Percentiles rank a stretch among this genome's conserved stretches.
phyloP scores from a whole-genome alignment of 441 rosid genomes.

The Metrosideros polymorpha region DNA sequence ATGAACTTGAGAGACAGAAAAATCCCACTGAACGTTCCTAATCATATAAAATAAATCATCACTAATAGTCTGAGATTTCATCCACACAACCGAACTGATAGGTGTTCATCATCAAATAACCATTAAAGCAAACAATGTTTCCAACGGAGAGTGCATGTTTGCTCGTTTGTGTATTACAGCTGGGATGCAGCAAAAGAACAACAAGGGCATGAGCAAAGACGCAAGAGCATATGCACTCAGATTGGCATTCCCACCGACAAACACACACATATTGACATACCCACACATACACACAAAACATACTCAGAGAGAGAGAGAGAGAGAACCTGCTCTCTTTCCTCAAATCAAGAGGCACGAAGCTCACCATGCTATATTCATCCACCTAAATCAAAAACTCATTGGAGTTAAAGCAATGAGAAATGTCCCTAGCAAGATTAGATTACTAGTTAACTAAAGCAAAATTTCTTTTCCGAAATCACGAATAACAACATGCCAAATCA shows the following conservation, averaged over 20 bases:
- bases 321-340: slow-evolving; percentile 62
- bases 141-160: background rate
- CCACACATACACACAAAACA: background rate
- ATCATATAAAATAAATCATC: background rate
- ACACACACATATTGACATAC: background rate
- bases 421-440: background rate
- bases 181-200: background rate
- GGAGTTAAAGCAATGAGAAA: background rate
- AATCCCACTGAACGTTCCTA: background rate
- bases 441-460: background rate
- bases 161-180: background rate
- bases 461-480: background rate
- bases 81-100: background rate
- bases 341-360: slow-evolving; percentile 66
- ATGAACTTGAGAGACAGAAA: background rate
- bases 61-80: background rate
- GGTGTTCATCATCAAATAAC: background rate
- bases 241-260: background rate
- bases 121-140: background rate
- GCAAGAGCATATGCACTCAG: background rate
- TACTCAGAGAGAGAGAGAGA: background rate
- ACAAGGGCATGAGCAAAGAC: background rate
- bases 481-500: background rate
- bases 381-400: slow-evolving; percentile 27
- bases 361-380: slow-evolving; percentile 79